phyloP scores from a whole-genome alignment of 768 basidiomycete genomes.

The Mycena kentingensis region DNA sequence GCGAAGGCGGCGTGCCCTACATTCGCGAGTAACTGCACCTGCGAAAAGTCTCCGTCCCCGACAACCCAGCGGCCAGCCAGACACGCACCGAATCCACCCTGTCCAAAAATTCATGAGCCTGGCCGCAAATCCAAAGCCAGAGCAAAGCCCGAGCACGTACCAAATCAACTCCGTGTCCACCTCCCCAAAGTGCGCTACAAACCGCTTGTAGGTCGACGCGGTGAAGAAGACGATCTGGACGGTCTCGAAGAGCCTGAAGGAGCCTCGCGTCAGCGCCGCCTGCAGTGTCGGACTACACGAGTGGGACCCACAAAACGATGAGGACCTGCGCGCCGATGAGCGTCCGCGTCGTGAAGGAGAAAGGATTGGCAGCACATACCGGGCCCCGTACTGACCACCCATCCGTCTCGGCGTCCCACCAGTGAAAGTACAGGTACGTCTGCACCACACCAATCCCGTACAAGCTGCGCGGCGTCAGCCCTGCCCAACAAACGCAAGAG shows the following conservation, averaged over 20 bases:
- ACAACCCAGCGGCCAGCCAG: neutral
- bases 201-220: conserved; percentile 6
- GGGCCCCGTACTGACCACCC: neutral
- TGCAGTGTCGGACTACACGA: neutral
- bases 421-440: conserved; percentile 4
- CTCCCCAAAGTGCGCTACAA: conserved; percentile 1
- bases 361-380: neutral
- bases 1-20: neutral
- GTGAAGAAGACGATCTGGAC: conserved; percentile 10
- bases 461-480: neutral
- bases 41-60: neutral
- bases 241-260: conserved; percentile 11
- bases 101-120: neutral
- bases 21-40: conserved; percentile 18
- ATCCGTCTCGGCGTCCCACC: conserved; percentile 11
- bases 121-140: neutral
- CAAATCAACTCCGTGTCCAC: conserved; percentile 8
- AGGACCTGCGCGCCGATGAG: neutral
- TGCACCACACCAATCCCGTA: conserved; percentile 14
- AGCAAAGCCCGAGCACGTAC: neutral
- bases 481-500: neutral
- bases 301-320: neutral
- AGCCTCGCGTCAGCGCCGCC: neutral
- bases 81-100: conserved; percentile 16
- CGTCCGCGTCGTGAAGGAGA: too few relatives aligned